phyloP scores from a whole-genome alignment of 169 alveolate genomes.

The Plasmodium malariae region DNA sequence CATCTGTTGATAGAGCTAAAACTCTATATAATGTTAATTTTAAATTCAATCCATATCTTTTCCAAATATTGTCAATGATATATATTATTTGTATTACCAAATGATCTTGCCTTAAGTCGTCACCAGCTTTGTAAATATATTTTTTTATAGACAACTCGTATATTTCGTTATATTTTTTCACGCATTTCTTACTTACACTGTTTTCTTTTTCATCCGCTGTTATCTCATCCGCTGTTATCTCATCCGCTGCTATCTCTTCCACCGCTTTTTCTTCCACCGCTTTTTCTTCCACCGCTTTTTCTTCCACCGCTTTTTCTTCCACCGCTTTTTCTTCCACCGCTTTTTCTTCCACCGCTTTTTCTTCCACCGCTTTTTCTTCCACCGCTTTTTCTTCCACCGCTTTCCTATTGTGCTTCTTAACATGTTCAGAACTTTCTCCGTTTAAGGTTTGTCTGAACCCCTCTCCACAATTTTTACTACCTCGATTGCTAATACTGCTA shows the following conservation, averaged over 20 bases:
- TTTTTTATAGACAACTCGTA: constrained; percentile 60
- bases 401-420: no score
- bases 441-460: no score
- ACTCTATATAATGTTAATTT: constrained; percentile 91
- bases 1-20: constrained; percentile 86
- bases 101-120: constrained; percentile 96
- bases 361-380: no score
- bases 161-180: constrained; percentile 55
- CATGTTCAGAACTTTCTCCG: no score
- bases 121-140: constrained; percentile 95
- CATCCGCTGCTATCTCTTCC: background rate
- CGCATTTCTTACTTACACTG: constrained; percentile 1
- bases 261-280: background rate
- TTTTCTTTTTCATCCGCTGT: constrained; percentile 1
- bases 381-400: no score
- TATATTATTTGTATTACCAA: constrained; percentile 92
- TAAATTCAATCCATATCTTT: constrained; percentile 92
- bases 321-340: background rate
- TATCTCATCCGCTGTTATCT: background rate
- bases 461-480: no score
- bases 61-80: constrained; percentile 91
- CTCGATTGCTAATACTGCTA: no score
- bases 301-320: background rate
- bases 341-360: no score
- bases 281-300: background rate